A percentile compares a stretch with the other conserved stretches of the same genome.
phyloP scores from a whole-genome alignment of 495 filamentous ascomycete species.

The Penicillium herquei region DNA sequence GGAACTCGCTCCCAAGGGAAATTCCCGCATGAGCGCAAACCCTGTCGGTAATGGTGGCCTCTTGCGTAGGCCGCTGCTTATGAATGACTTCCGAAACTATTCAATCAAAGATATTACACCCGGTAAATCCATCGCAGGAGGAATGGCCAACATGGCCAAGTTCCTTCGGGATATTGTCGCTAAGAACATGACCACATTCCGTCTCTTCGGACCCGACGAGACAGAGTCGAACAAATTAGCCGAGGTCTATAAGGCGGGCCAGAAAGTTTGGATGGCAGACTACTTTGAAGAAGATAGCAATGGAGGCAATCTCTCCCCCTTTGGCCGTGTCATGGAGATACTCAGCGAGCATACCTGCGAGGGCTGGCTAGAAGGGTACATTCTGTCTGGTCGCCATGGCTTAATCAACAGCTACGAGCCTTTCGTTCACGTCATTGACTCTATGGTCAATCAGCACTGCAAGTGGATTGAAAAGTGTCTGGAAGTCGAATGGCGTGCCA shows the following conservation, averaged over 20 bases:
- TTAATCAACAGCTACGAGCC: slow-evolving; percentile 76
- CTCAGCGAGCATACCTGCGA: slow-evolving; percentile 73
- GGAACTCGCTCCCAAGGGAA: slow-evolving; percentile 58
- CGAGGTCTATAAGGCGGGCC: slow-evolving; percentile 63
- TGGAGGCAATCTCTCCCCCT: slow-evolving; percentile 62
- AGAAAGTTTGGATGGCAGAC: slow-evolving; percentile 75
- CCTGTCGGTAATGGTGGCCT: slow-evolving; percentile 68
- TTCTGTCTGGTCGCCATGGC: slow-evolving; percentile 68
- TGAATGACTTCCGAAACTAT: slow-evolving; percentile 66
- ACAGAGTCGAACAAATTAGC: slow-evolving; percentile 73
- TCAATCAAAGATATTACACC: slow-evolving; percentile 53
- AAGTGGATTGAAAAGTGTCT: slow-evolving; percentile 77
- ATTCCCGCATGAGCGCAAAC: slow-evolving; percentile 67
- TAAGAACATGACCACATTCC: slow-evolving; percentile 61
- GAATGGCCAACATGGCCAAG: slow-evolving; percentile 63
- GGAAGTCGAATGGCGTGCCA: slow-evolving; percentile 68
- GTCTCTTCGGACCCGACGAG: slow-evolving; percentile 73
- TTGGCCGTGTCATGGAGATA: slow-evolving; percentile 75
- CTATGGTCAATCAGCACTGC: slow-evolving; percentile 78
- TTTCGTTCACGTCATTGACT: slow-evolving; percentile 76
- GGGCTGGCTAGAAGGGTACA: slow-evolving; percentile 74
- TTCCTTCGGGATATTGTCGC: slow-evolving; percentile 63
- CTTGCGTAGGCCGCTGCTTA: slow-evolving; percentile 57
- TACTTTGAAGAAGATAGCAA: slow-evolving; percentile 70
- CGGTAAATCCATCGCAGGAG: slow-evolving; percentile 47